These are phyloP conservation scores for Pseudognaphalium luteoalbum DNA, from an alignment of 129 eudicot genomes.

Conservation along the genomic window DNA sequence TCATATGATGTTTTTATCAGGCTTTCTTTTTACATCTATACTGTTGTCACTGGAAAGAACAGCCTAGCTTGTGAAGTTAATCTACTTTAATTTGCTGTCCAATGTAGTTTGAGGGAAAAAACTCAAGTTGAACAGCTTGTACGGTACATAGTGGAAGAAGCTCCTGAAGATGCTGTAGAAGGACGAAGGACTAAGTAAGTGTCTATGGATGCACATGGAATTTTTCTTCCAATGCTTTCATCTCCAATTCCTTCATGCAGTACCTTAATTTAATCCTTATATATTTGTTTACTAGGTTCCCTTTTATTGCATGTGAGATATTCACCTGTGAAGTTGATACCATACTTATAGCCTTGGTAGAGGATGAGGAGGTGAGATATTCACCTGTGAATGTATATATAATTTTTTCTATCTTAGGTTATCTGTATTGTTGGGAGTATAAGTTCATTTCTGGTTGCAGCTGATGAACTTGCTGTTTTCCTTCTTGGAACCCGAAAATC, in stretches of 20 bases:
- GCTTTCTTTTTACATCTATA: not conserved
- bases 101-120: conserved; percentile 70
- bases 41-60: conserved; percentile 1
- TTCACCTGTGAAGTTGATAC: conserved; percentile 95
- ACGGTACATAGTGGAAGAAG: conserved; percentile 82
- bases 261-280: conserved; percentile 12
- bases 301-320: conserved; percentile 91
- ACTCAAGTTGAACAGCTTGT: conserved; percentile 69
- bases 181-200: conserved; percentile 80
- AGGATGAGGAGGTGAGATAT: conserved; percentile 82
- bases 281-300: conserved; percentile 54
- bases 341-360: conserved; percentile 82
- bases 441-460: conserved; percentile 41
- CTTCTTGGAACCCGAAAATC: conserved; percentile 71
- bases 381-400: not conserved
- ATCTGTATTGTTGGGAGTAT: conserved; percentile 7
- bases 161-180: conserved; percentile 83
- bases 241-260: not conserved
- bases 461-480: conserved; percentile 76
- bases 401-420: conserved; percentile 12
- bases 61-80: not conserved
- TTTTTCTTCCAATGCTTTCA: conserved; percentile 15
- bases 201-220: not conserved
- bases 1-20: not conserved
- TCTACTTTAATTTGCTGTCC: not conserved